phyloP scores from a whole-genome alignment of 345 rosid genomes.

The Salix suchowensis region DNA sequence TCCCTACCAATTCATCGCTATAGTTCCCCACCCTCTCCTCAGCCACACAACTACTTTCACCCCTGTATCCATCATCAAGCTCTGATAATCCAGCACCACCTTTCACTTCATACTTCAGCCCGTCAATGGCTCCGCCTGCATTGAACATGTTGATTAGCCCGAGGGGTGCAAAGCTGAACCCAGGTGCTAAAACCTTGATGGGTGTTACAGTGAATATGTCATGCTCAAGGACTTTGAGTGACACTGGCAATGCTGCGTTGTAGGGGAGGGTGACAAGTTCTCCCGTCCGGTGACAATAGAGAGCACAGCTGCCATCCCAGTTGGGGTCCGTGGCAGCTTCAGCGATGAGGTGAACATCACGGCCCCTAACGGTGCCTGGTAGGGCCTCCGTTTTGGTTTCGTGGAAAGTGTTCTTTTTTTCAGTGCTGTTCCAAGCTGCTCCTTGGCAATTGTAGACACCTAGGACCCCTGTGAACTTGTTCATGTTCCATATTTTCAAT shows the following conservation, averaged over 20 bases:
- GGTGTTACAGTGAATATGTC: conserved; percentile 64
- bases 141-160: conserved; percentile 85
- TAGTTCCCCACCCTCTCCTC: conserved; percentile 23
- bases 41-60: not conserved
- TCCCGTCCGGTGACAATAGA: conserved; percentile 47
- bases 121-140: conserved; percentile 79
- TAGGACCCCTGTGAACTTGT: conserved; percentile 83
- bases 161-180: conserved; percentile 64
- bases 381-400: conserved; percentile 43
- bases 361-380: conserved; percentile 53
- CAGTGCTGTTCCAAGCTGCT: conserved; percentile 78
- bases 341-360: conserved; percentile 70
- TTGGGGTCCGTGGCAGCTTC: conserved; percentile 62
- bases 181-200: conserved; percentile 43
- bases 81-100: conserved; percentile 15
- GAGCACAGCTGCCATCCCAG: conserved; percentile 65
- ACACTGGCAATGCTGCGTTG: conserved; percentile 63
- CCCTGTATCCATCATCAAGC: conserved; percentile 17
- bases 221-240: conserved; percentile 70
- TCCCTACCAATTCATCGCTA: conserved; percentile 41
- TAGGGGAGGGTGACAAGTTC: conserved; percentile 55
- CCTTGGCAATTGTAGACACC: conserved; percentile 97
- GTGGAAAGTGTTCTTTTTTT: conserved; percentile 76
- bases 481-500: conserved; percentile 98
- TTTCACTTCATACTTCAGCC: conserved; percentile 46